Base-by-base conservation (phyloP, 106 monocot species). In the Hemerocallis citrina region DNA sequence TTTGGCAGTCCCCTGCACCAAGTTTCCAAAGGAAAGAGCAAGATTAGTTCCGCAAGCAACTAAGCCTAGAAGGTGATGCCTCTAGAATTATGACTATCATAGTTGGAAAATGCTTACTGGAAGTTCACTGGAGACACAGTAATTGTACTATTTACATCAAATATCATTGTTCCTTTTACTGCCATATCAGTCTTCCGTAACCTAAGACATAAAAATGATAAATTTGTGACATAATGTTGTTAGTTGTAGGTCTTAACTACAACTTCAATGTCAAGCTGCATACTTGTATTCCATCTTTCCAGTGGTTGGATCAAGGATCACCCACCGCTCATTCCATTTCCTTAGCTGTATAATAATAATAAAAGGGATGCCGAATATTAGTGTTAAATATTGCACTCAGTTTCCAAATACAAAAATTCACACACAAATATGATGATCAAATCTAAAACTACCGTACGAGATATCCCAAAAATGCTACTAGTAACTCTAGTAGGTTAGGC, bases 261-360 rank as follows among this genome's bases (percentile, higher is more conserved):
- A 44, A 42, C 4, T 44, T 60, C 23, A 57, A 59, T 65, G 9
- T 44, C 50, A 59, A 22, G 27, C 59, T 27, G 10, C 67, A 49
- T 89, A 95, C 96, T 96, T 96, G 79, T 96, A 96, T 69, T 96
- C 96, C 96, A 96, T 91, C 67, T 87, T 96, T 76, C 96, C 96
- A 55, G 90, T 86, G 16, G 90, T 91, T 31, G 96, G 91, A 34
- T 96, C 96, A 63, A 96, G 61, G 44, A 96, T 85, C 43, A 96
- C 57, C 96, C 96, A 91, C 37, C 96, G 67, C 38, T 91, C 90
- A 71, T 96, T 96, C 96, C 91, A 96, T 67, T 91, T 96, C 64
- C 90, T 81, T 36, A 96, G 63, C 96, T 96, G 90, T 63, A 37
- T 34, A 58, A 68, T 22, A 19, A 34, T 9, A 56, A 64, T 9